Base-by-base conservation (phyloP, 306 rosid species). In the Luffa aegyptiaca region DNA sequence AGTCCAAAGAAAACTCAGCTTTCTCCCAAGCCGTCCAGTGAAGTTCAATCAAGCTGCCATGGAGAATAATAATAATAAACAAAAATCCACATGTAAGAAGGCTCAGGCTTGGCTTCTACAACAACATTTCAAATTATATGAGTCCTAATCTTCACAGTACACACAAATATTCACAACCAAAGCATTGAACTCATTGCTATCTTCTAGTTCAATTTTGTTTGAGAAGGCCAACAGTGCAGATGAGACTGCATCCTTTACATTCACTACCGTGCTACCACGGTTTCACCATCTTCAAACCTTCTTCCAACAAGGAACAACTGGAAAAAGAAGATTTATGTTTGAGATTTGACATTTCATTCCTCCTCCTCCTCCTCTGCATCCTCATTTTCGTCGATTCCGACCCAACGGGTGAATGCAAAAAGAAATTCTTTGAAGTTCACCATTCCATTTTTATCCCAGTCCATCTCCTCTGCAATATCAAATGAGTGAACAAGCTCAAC, bases 381-480 rank as follows among this genome's bases (percentile, higher is more conserved):
- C 42, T 95, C 98, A 9, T 52, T n/a, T 18, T 93, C 98, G 35
- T 89, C 98, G n/a, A 95, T 93, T 70, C 99, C 99, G 20, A 93
- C 90, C 97, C 99, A 95, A 45, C 96, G 79, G 5, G 96, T 95
- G 80, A 93, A 93, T 9, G 97, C 97, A 13, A 95, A 95, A 70
- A 95, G 97, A 83, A 93, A 95, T 81, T 95, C 99, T 88, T 93
- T 94, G 78, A 92, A 90, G 91, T 89, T 94, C 76, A 94, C 98
- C 98, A 92, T 94, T 86, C 98, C 98, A 85, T 94, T 94, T 77
- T 87, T 90, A 78, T 94, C 97, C 98, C 98, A 94, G 83, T 94
- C 98, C 98, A 94, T 94, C 84, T 94, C 98, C 81, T 92, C 98
- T 94, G 97, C 83, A 84, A 52, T 75, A 81, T 84, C 82, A 75